Base-by-base conservation (phyloP, 2,329 filamentous ascomycete genomes). In the Alternaria ventricosa region DNA sequence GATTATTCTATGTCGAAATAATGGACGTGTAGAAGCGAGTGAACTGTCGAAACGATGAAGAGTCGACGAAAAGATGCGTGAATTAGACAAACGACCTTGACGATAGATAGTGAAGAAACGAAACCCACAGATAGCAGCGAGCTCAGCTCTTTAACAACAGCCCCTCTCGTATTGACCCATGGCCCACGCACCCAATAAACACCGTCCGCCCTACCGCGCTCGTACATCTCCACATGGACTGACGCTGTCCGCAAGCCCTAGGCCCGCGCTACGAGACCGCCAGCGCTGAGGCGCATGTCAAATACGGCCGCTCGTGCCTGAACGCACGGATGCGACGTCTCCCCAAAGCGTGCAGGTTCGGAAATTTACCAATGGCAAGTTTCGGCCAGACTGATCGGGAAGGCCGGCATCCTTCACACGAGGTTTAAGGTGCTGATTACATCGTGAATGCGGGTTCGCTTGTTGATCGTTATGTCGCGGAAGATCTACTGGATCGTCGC, bases 111-210 rank as follows among this genome's bases (percentile, higher is more conserved):
- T 33, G 12, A 18, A 25, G 15, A 20, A 11, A n/a, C 4, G 33
- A 23, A n/a, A 18, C 20, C n/a, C n/a, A 23, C 22, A 41, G 36
- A 4, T 41, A 41, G 55, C 30, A 41, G 60, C 44, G 30, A 60
- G 43, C 41, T 49, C 55, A 56, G 57, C 61, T 47, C 46, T 51
- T 63, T 63, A 60, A 63, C 30, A 44, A 60, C 25, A 47, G 50
- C 20, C 30, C 46, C 43, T 53, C 67, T 66, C 61, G 67, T 71
- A 68, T 70, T 63, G 25, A 60, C 62, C 56, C 57, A 44, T 54
- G 62, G 43, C 57, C 30, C 54, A 45, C 47, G 55, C 47, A 55
- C 44, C 66, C 67, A 69, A 68, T 70, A 55, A 65, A 51, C 33
- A 55, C 53, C 27, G 23, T 20, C 36, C 45, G n/a, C 47, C 47